Base-by-base conservation (phyloP, 352 stramenopile species). In the Pythium aristosporum region DNA sequence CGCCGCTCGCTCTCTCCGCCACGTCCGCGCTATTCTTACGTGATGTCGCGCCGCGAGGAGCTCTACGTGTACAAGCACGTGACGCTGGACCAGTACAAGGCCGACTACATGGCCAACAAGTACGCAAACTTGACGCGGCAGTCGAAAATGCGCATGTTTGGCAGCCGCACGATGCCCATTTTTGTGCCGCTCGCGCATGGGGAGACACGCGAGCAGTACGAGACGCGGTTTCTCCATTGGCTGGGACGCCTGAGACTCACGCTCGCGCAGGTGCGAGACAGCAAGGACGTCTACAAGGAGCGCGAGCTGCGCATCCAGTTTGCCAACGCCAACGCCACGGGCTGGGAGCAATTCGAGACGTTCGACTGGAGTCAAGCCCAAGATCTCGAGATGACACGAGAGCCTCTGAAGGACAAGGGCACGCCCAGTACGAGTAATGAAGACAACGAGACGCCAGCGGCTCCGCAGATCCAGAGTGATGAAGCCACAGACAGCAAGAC, bases 261-360 rank as follows among this genome's bases (percentile, higher is more conserved):
- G 25, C 48, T 68, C 5, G 20, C 49, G 1, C 41, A 63, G 0
- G 11, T 68, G 28, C 15, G 16, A 5, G 10, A 12, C 0, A 23
- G 63, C 16, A 41, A 21, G n/a, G 37, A 67, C 44, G n/a, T 32
- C 9, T 54, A 56, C 30, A 30, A 41, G 25, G 68, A 75, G 50
- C 63, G 68, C 23, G 36, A 37, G 6, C n/a, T 50, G 5, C 55
- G 68, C 25, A 69, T 72, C 34, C 34, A 57, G 20, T 74, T 69
- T 61, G 63, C 58, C 8, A 71, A 68, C 20, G 39, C 41, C 20
- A 50, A 60, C 25, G 37, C 25, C 12, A 23, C 11, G 3, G 39
- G 53, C 23, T 9, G 13, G 21, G 53, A 60, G 53, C 39, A 21
- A 13, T 60, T 41, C 25, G 25, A 30, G 25, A 30, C 25, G 25